phyloP scores from a whole-genome alignment of 2,329 filamentous ascomycete species.

The Ophiocordyceps camponoti-leonardi region DNA sequence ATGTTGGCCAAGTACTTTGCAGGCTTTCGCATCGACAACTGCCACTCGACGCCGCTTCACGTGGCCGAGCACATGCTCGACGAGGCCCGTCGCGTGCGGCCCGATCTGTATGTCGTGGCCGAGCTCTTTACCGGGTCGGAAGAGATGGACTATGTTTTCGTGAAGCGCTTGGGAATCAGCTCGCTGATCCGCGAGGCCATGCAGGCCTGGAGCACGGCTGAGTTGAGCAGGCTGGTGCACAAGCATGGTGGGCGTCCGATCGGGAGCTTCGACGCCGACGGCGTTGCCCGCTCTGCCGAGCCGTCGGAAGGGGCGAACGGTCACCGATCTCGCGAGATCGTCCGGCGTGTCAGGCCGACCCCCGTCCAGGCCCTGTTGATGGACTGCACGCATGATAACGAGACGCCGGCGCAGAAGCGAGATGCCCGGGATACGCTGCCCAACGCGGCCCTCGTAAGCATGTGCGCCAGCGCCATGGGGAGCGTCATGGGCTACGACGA shows the following conservation, averaged over 20 bases:
- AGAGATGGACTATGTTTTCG: constrained; percentile 90
- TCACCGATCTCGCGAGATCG: constrained; percentile 38
- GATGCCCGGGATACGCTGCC: constrained; percentile 88
- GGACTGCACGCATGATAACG: constrained; percentile 98
- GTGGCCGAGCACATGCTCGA: constrained; percentile 93
- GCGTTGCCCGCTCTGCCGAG: constrained; percentile 48
- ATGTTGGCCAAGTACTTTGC: constrained; percentile 89
- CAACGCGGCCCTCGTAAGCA: constrained; percentile 82
- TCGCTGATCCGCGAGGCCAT: constrained; percentile 92
- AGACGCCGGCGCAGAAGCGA: constrained; percentile 86
- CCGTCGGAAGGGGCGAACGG: constrained; percentile 12
- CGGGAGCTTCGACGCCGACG: constrained; percentile 91
- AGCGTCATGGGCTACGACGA: constrained; percentile 98
- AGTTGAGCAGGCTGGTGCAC: constrained; percentile 84
- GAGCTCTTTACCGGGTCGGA: constrained; percentile 94
- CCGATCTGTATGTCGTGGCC: constrained; percentile 80
- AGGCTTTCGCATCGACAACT: constrained; percentile 95
- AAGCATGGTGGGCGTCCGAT: constrained; percentile 86
- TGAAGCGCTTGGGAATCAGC: constrained; percentile 79
- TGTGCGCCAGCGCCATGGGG: constrained; percentile 88
- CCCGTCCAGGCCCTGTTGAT: constrained; percentile 92
- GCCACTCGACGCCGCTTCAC: constrained; percentile 86
- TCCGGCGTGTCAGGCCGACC: constrained; percentile 70
- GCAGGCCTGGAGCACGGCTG: constrained; percentile 92
- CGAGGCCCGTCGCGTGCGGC: constrained; percentile 73